phyloP scores from a whole-genome alignment of 805 yeast species.

The Wilhelminamyces savonicus region DNA sequence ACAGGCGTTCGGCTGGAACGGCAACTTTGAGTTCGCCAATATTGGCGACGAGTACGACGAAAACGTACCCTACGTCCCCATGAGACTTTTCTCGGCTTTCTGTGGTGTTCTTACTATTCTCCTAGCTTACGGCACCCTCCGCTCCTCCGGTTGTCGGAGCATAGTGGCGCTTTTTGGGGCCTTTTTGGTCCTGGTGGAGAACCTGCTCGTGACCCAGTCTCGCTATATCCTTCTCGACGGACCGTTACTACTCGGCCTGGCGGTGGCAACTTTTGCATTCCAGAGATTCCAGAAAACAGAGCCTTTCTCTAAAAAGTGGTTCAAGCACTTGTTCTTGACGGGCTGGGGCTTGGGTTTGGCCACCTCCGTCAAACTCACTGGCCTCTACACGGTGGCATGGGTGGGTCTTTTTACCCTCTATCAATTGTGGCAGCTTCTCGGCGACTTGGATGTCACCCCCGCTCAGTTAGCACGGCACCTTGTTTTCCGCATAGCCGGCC shows the following conservation, averaged over 20 bases:
- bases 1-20: conserved; percentile 47
- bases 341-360: conserved; percentile 51
- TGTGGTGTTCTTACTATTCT: conserved; percentile 50
- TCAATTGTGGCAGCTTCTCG: conserved; percentile 62
- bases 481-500: conserved; percentile 29
- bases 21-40: conserved; percentile 23
- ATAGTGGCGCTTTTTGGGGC: conserved; percentile 46
- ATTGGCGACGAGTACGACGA: conserved; percentile 40
- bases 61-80: conserved; percentile 41
- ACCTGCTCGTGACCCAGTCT: conserved; percentile 56
- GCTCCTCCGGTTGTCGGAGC: conserved; percentile 49
- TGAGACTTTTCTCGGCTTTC: conserved; percentile 53
- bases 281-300: conserved; percentile 40
- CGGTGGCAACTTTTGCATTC: conserved; percentile 46
- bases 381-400: conserved; percentile 65
- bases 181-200: conserved; percentile 52
- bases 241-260: conserved; percentile 38
- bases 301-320: conserved; percentile 50
- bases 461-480: conserved; percentile 34
- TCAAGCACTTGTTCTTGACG: conserved; percentile 38
- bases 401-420: conserved; percentile 39
- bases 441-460: conserved; percentile 53
- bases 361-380: conserved; percentile 65
- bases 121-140: conserved; percentile 48
- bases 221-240: conserved; percentile 41